Base-by-base conservation (phyloP, 768 basidiomycete species). In the Coprinellus aureogranulatus region DNA sequence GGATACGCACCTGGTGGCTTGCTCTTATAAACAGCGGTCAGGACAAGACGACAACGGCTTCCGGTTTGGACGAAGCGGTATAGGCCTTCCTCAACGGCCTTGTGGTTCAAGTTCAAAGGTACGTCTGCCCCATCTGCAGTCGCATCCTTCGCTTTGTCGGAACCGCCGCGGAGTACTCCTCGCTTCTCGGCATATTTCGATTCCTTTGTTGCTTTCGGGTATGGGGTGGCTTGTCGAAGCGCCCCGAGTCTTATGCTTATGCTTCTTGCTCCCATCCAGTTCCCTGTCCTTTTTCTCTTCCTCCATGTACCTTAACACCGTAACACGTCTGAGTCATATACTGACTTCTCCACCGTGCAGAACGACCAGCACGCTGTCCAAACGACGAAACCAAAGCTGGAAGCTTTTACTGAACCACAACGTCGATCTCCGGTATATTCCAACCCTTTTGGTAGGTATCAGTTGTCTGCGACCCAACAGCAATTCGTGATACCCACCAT, bases 381-480 rank as follows among this genome's bases (percentile, higher is more conserved):
- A 63, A 74, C n/a, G 63, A 57, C 0, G 70, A 72, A 0, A 72
- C 45, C 2, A 61, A 62, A 1, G 40, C 58, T 0, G 69, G 69
- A 1, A 67, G 59, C 52, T 70, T 72, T 68, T 69, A 74, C 48
- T 74, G 71, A 0, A 73, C 67, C 2, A 74, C 69, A 12, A 68
- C 18, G 12, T 72, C 70, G 4, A 74, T 62, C 37, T 73, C 67
- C 0, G 68, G 66, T 30, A 75, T 67, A 55, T 75, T 67, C 31
- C 70, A 70, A 1, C 76, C 71, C 69, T 70, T 41, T 22, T 1
- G 27, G 25, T 25, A 41, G 23, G 41, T 28, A 34, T 54, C 12
- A n/a, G n/a, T n/a, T n/a, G 27, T 20, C 48, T 26, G 14, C 22
- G 46, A 27, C 1, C 3, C 23, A 2, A 31, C 20, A 55, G 18